Percentiles rank a stretch among this genome's conserved stretches.
Evolutionary conservation across 805 yeast species (phyloP).

Genomic region (Kluyveromyces lactis): DNA sequence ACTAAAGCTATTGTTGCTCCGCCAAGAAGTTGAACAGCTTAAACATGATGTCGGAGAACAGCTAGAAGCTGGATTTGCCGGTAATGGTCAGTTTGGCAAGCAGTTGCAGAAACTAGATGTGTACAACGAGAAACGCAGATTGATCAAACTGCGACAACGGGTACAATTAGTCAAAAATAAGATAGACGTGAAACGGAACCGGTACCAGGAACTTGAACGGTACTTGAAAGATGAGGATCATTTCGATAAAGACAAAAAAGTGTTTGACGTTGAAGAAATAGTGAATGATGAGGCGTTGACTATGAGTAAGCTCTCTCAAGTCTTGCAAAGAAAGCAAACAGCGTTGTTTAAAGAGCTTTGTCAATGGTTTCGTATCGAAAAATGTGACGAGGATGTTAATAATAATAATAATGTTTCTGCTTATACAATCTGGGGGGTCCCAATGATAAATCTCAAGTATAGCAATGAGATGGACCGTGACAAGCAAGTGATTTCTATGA

Average conservation of each 20-base stretch:
- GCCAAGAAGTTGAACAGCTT: conserved; percentile 10
- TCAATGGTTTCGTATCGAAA: conserved; percentile 1
- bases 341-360: not conserved
- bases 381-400: conserved; percentile 1
- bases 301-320: conserved; percentile 1
- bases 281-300: not conserved
- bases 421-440: conserved; percentile 1
- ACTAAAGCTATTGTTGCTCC: conserved; percentile 12
- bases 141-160: not conserved
- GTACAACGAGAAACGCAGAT: conserved; percentile 6
- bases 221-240: not conserved
- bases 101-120: conserved; percentile 11
- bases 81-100: conserved; percentile 11
- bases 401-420: not conserved
- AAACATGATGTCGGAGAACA: conserved; percentile 15
- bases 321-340: not conserved
- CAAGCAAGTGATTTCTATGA: not conserved
- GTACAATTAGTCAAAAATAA: not conserved
- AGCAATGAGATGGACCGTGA: conserved; percentile 1
- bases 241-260: not conserved
- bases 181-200: not conserved
- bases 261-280: not conserved
- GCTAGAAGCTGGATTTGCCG: conserved; percentile 12
- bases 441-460: not conserved
- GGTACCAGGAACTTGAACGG: not conserved